Evolutionary conservation across 495 filamentous ascomycete species (phyloP).

Genomic region (Neurospora sp.): DNA sequence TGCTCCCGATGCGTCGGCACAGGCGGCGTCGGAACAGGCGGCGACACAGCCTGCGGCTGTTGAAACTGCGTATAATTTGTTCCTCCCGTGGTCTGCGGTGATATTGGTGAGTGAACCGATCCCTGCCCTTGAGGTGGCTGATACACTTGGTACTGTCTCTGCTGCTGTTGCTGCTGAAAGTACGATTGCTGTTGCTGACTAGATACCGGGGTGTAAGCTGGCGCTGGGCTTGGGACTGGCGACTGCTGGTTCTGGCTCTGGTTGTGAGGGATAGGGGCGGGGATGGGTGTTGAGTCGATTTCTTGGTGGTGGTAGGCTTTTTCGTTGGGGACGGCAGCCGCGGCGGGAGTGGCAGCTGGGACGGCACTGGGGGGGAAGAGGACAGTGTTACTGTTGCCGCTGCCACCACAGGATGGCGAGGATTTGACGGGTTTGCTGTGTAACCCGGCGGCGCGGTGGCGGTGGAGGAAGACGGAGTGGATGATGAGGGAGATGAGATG

Average conservation of each 20-base stretch:
- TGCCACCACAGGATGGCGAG: neutral
- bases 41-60: neutral
- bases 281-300: neutral
- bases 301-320: neutral
- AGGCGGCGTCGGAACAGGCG: neutral
- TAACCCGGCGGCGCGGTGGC: slow-evolving; percentile 35
- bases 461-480: slow-evolving; percentile 29
- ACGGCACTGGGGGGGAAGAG: neutral
- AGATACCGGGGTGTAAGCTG: neutral
- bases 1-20: neutral
- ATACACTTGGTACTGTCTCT: neutral
- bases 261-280: neutral
- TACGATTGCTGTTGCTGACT: neutral
- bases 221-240: neutral
- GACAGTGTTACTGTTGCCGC: neutral
- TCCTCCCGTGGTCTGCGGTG: neutral
- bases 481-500: slow-evolving; percentile 29
- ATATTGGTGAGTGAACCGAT: neutral
- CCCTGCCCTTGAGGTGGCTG: neutral
- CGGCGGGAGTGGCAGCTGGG: neutral
- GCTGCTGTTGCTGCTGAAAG: neutral
- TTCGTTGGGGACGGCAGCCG: neutral
- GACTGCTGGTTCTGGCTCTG: neutral
- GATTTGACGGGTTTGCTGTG: slow-evolving; percentile 22
- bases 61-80: neutral